Percentiles rank a stretch among this genome's conserved stretches.
phyloP scores from a whole-genome alignment of 129 eudicot genomes.

The Flaveria bidentis region DNA sequence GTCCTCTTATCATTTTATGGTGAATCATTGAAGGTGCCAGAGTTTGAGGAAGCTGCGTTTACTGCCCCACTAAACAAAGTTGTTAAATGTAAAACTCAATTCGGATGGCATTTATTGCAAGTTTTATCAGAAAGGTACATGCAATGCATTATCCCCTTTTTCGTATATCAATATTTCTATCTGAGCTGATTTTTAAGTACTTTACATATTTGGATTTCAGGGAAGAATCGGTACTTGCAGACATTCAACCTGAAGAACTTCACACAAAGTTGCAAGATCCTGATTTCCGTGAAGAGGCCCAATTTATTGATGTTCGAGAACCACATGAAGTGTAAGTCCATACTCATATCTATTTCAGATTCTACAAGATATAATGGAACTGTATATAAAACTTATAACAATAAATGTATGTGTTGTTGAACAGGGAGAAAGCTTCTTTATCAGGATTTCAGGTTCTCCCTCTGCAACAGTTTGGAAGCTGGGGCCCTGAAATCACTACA shows the following conservation, averaged over 20 bases:
- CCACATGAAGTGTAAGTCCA: conserved; percentile 89
- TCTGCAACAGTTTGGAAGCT: conserved; percentile 89
- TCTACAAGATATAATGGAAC: not conserved
- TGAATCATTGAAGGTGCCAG: conserved; percentile 66
- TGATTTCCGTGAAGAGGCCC: conserved; percentile 68
- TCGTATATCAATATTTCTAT: conserved; percentile 6
- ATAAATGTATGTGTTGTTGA: conserved; percentile 10
- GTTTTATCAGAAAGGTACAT: conserved; percentile 88
- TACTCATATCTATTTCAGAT: not conserved
- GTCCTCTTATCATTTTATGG: conserved; percentile 5
- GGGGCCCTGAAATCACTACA: conserved; percentile 90
- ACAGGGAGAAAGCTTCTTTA: conserved; percentile 80
- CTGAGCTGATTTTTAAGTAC: conserved; percentile 10
- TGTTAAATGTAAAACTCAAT: conserved; percentile 84
- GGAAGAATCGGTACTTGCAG: conserved; percentile 68
- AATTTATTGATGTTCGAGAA: conserved; percentile 91
- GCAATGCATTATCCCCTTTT: not conserved
- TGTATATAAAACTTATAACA: too few relatives aligned
- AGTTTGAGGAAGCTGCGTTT: conserved; percentile 99
- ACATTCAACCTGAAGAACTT: conserved; percentile 79
- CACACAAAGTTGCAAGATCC: conserved; percentile 85
- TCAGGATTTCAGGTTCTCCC: conserved; percentile 84
- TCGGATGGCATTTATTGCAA: conserved; percentile 97
- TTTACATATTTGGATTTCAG: conserved; percentile 40
- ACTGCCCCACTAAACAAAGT: conserved; percentile 73